Base-by-base conservation (phyloP, 352 stramenopile genomes). In the Phytophthora chlamydospora region DNA sequence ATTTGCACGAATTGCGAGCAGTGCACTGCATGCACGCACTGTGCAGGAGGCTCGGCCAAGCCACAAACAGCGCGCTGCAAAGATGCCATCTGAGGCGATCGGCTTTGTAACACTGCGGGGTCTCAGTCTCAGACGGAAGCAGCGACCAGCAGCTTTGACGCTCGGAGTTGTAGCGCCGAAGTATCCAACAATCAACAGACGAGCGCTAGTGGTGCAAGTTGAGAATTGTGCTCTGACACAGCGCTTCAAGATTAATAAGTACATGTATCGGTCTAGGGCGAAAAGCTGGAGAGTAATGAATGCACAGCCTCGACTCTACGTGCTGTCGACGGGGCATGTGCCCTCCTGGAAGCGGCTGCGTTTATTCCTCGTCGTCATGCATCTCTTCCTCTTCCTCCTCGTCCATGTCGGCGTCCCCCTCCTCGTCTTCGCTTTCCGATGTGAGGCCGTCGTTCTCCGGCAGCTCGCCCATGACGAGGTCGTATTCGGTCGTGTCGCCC, bases 401-500 rank as follows among this genome's bases (percentile, higher is more conserved):
- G 45, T 65, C 63, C 62, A 74, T 68, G 27, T 72, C 60, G 9
- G 63, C 62, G 33, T 83, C 71, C 1, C 58, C 73, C 11, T 71
- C 67, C 5, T 78, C 75, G 2, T 84, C 76, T 44, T 88, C 78
- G 24, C 85, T 75, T 10, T 80, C 70, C 8, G 82, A 91, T 14
- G 84, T 90, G 29, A 91, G 73, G 2, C 79, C 83, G 45, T 94
- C 85, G 46, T 90, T 85, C 45, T 94, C 85, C 0, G 84, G 83
- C 40, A 92, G 55, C 55, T 88, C 73, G n/a, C 85, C 85, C 67
- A 91, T 84, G 24, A 92, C 69, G n/a, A 91, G 68, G 52, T 94
- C 85, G 63, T 80, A 94, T 74, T 94, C 85, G 29, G 81, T 92
- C 39, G 77, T 90, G 55, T 94, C 85, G 29, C 85, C 85, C 0